Percentiles rank a stretch among this genome's conserved stretches.
Conservation (phyloP, 202 grass and related monocot genomes). For the Setaria italica region DNA sequence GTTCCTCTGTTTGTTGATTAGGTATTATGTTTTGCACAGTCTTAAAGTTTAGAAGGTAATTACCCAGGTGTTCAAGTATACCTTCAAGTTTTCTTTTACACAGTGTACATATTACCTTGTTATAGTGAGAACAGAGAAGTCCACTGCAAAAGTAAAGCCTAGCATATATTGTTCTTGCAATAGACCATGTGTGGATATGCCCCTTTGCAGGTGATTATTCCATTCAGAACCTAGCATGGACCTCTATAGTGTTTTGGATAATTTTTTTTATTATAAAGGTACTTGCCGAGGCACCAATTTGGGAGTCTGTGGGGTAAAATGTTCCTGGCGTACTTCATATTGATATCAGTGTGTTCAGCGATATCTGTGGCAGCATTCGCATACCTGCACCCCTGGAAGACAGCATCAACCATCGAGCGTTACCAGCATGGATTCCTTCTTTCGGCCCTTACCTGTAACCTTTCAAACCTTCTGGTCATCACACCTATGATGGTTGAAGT, state of each 20-base stretch:
- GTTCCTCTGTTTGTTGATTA: conserved; percentile 3
- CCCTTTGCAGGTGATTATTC: neutral
- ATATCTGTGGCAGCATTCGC: conserved; percentile 75
- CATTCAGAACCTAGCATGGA: neutral
- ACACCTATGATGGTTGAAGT: conserved; percentile 88
- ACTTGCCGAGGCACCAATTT: conserved; percentile 83
- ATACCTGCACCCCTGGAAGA: conserved; percentile 85
- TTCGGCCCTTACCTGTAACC: conserved; percentile 61
- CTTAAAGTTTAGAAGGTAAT: neutral
- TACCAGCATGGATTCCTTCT: conserved; percentile 86
- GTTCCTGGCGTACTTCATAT: conserved; percentile 81
- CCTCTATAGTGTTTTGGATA: neutral
- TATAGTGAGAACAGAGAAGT: neutral
- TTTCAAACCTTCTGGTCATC: conserved; percentile 87
- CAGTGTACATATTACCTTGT: conserved; percentile 1
- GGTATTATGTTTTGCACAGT: neutral
- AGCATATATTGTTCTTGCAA: neutral
- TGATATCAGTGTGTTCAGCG: conserved; percentile 63
- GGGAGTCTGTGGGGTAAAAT: conserved; percentile 76
- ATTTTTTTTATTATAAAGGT: conserved; percentile 41
- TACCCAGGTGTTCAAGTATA: neutral
- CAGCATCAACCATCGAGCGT: conserved; percentile 54
- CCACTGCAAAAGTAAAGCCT: neutral
- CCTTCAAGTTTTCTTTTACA: neutral
- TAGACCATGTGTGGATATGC: neutral